Conservation (phyloP, 495 filamentous ascomycete genomes). For the Penicillium canescens region DNA sequence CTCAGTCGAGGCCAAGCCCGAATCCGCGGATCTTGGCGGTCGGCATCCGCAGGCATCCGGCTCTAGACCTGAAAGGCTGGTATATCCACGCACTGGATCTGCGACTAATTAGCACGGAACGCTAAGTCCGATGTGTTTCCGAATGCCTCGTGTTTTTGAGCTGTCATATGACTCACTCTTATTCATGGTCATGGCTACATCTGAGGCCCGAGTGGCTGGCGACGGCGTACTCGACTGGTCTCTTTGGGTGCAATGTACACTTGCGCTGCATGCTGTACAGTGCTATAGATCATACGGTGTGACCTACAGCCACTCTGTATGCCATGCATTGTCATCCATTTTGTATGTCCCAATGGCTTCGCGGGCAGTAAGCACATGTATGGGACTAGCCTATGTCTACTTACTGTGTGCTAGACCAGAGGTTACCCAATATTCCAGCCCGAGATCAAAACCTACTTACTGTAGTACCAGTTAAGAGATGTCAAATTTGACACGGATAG, state of each 20-base stretch:
- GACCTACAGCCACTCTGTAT: neutral
- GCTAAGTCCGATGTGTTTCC: slow-evolving; percentile 7
- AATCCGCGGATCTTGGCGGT: slow-evolving; percentile 23
- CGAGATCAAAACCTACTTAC: too few species aligned
- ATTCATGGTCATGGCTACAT: neutral
- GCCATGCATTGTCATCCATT: neutral
- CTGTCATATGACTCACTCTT: slow-evolving; percentile 5
- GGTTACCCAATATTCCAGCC: too few species aligned
- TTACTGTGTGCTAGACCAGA: too few species aligned
- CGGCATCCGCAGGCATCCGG: slow-evolving; percentile 36
- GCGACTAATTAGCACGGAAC: neutral
- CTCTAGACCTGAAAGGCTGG: neutral
- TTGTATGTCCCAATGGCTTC: neutral
- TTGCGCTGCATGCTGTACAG: neutral
- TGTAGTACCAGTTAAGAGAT: too few species aligned
- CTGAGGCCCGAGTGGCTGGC: too few species aligned
- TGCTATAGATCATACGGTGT: neutral
- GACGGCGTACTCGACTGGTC: too few species aligned
- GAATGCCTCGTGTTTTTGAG: slow-evolving; percentile 1
- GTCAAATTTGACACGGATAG: too few species aligned
- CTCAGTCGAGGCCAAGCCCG: slow-evolving; percentile 19
- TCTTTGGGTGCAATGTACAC: neutral
- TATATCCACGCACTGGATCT: slow-evolving; percentile 18
- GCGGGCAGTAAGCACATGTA: neutral
- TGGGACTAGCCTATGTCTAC: neutral